Evolutionary conservation across 108 stramenopile genomes (phyloP).

Genomic region (Nitzschia sp.): DNA sequence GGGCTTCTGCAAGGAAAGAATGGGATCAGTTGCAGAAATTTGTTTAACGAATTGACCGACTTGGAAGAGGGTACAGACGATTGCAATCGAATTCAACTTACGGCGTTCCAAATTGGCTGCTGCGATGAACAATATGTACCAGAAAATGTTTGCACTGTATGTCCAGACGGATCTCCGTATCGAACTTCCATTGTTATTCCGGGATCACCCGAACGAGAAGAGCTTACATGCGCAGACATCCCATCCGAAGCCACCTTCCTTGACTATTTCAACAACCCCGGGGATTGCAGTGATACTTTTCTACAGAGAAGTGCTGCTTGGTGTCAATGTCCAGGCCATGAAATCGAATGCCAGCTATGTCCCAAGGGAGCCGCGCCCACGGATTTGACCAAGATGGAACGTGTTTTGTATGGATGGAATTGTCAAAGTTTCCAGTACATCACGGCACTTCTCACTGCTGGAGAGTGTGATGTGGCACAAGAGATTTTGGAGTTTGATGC

Average conservation of each 20-base stretch:
- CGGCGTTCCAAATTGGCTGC: conserved; percentile 15
- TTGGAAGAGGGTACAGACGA: conserved; percentile 10
- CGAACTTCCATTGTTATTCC: not conserved
- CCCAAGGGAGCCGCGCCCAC: conserved; percentile 6
- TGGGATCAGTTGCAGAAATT: conserved; percentile 5
- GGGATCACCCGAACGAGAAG: not conserved
- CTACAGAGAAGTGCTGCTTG: conserved; percentile 24
- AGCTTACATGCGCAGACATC: conserved; percentile 18
- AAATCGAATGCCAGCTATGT: conserved; percentile 20
- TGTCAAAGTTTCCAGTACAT: conserved; percentile 15
- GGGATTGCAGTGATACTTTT: conserved; percentile 26
- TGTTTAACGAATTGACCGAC: not conserved
- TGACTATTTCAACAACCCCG: conserved; percentile 10
- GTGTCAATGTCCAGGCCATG: conserved; percentile 11
- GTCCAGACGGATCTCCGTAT: conserved; percentile 20
- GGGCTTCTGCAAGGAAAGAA: conserved; percentile 3
- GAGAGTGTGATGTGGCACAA: conserved; percentile 8
- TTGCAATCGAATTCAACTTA: conserved; percentile 13
- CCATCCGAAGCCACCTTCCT: conserved; percentile 8
- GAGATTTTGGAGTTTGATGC: conserved; percentile 29
- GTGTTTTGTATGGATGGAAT: conserved; percentile 21
- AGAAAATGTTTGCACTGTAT: conserved; percentile 8
- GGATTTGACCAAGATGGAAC: conserved; percentile 2
- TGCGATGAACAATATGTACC: conserved; percentile 20
- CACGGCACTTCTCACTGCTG: conserved; percentile 1